phyloP scores from a whole-genome alignment of 306 rosid species.

The Herpetospermum pedunculosum region DNA sequence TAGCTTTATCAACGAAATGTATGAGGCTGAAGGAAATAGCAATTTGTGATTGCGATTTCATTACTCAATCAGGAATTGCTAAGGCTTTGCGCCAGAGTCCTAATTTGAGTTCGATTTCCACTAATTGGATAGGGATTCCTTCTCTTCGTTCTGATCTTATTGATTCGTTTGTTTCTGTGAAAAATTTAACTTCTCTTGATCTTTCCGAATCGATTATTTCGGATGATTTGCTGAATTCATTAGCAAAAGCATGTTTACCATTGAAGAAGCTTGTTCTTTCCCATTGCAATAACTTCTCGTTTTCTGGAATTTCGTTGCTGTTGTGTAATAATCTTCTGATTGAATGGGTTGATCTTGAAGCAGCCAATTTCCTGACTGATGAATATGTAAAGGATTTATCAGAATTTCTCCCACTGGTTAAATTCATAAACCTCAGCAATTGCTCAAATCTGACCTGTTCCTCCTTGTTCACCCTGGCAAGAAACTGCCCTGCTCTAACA shows the following conservation, averaged over 20 bases:
- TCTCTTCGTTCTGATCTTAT: slow-evolving; percentile 11
- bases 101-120: slow-evolving; percentile 26
- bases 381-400: slow-evolving; percentile 26
- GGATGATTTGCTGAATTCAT: slow-evolving; percentile 31
- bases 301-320: slow-evolving; percentile 27
- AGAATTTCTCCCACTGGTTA: slow-evolving; percentile 23
- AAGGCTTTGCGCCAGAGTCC: slow-evolving; percentile 19
- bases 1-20: slow-evolving; percentile 24
- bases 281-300: slow-evolving; percentile 19
- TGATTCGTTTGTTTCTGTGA: slow-evolving; percentile 19
- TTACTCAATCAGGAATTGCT: slow-evolving; percentile 34
- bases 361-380: slow-evolving; percentile 24
- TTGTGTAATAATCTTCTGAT: slow-evolving; percentile 24
- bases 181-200: slow-evolving; percentile 27
- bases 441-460: slow-evolving; percentile 24
- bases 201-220: slow-evolving; percentile 21
- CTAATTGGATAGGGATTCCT: slow-evolving; percentile 7
- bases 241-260: slow-evolving; percentile 42
- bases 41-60: slow-evolving; percentile 11
- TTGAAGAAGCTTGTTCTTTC: slow-evolving; percentile 38
- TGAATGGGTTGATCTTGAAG: slow-evolving; percentile 37
- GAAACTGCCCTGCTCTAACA: slow-evolving; percentile 30
- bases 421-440: slow-evolving; percentile 29
- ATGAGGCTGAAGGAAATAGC: slow-evolving; percentile 22
- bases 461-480: slow-evolving; percentile 31